Evolutionary conservation across 345 rosid genomes (phyloP), one percentile per base, ranked within the genome.

Genomic region (Murraya koenigii): DNA sequence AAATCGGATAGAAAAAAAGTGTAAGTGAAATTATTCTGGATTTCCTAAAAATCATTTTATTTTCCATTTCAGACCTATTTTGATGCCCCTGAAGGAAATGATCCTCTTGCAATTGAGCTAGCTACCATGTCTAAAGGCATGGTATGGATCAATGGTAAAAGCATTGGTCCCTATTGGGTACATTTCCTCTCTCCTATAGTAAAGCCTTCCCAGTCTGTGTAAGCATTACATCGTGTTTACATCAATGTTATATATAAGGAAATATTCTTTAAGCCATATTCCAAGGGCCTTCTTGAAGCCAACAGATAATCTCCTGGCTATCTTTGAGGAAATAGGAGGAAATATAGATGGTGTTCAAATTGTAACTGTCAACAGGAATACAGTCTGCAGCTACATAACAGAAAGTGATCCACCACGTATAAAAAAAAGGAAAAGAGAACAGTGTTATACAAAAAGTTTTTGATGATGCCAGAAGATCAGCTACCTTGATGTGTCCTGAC

Each of bases 151-250:
- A 89, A 87, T 20, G 89, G 92, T 15, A 75, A 79, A 35, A 80
- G 85, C 83, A 82, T 87, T 7, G 88, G 90, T 26, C 83, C 88
- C 0, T 83, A 89, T 60, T 89, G 92, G 92, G 72, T 78, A 76
- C 72, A 85, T 58, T 87, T 59, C 77, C 47, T 79, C 64, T 81
- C 82, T 58, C 84, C 90, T 20, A 80, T 82, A 1, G 89, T 81
- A 44, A 52, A 72, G 32, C 75, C 90, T n/a, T 71, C 92, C 10
- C 90, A 85, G 77, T 38, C 79, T 25, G 86, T 77, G 92, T 85
- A 80, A 82, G 89, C 73, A 26, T 10, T 19, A 64, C n/a, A 13
- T 38, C 38, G 30, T 14, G 28, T 1, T 20, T 44, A 39, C 8
- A 61, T 15, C n/a, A 33, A 8, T 55, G 6, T 36, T 35, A 47